Percentiles rank a stretch among this genome's conserved stretches.
Conservation (phyloP, 352 stramenopile genomes). For the Phytophthora fragariae region DNA sequence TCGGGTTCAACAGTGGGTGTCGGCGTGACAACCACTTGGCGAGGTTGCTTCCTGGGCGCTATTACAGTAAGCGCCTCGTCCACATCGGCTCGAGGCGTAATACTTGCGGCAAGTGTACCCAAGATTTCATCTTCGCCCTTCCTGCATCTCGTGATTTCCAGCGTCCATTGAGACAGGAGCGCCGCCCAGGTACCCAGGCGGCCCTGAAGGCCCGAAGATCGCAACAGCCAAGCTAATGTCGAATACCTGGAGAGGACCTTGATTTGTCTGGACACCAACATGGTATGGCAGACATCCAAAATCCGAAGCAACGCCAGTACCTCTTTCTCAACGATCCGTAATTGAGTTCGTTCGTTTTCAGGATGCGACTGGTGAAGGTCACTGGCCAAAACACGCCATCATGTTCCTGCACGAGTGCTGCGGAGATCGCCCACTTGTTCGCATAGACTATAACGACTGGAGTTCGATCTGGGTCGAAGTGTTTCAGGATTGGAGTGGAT, state of each 20-base stretch:
- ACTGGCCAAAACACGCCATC: too few species aligned
- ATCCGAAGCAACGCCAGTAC: background rate
- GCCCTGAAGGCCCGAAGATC: background rate
- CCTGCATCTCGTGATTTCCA: background rate
- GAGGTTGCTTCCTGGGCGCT: background rate
- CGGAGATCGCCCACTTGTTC: background rate
- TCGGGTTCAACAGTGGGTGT: background rate
- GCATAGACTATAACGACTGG: conserved; percentile 19
- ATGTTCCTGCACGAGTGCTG: too few species aligned
- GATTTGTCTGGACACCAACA: background rate
- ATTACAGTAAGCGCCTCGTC: background rate
- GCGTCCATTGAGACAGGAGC: background rate
- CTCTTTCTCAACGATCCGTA: too few species aligned
- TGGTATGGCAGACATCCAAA: background rate
- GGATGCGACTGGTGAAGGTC: too few species aligned
- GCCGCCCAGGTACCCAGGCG: background rate
- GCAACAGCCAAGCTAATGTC: background rate
- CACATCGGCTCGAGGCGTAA: background rate
- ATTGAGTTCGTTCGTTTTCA: too few species aligned
- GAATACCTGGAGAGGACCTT: background rate
- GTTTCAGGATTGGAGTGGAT: conserved; percentile 10
- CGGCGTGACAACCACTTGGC: background rate
- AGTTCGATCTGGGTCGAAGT: conserved; percentile 16
- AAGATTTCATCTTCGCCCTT: background rate
- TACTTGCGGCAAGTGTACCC: background rate